Conservation (phyloP, 2,329 filamentous ascomycete species). For the Scedosporium boydii region DNA sequence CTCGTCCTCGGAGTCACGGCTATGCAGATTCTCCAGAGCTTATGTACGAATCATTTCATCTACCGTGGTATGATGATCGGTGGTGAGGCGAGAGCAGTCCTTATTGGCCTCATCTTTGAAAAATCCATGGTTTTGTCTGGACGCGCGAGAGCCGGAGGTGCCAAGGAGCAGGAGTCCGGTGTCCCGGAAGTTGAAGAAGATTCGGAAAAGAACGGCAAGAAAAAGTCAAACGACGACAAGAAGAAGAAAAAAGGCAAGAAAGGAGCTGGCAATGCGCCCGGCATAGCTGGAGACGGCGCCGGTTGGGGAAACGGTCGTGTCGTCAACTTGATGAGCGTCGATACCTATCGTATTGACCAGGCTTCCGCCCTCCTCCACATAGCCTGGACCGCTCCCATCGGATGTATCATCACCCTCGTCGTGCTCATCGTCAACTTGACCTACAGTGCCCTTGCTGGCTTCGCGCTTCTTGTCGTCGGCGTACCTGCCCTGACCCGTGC, state of each 20-base stretch:
- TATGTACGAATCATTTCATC: slow-evolving; percentile 83
- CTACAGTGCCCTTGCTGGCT: slow-evolving; percentile 84
- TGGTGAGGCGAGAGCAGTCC: slow-evolving; percentile 67
- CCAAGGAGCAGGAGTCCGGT: slow-evolving; percentile 34
- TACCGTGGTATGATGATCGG: slow-evolving; percentile 89
- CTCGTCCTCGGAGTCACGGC: slow-evolving; percentile 73
- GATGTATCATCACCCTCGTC: slow-evolving; percentile 67
- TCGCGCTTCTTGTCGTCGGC: slow-evolving; percentile 68
- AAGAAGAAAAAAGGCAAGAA: slow-evolving; percentile 29
- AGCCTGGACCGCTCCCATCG: slow-evolving; percentile 76
- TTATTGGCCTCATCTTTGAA: slow-evolving; percentile 83
- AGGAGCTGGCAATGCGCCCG: slow-evolving; percentile 27
- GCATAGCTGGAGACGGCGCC: slow-evolving; percentile 56
- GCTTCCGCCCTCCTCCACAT: slow-evolving; percentile 85
- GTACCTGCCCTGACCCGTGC: slow-evolving; percentile 69
- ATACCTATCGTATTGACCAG: slow-evolving; percentile 86
- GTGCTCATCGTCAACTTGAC: slow-evolving; percentile 78
- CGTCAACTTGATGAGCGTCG: slow-evolving; percentile 88
- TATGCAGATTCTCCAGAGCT: slow-evolving; percentile 77
- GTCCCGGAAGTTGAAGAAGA: slow-evolving; percentile 32
- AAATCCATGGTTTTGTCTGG: slow-evolving; percentile 87
- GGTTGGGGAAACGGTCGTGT: slow-evolving; percentile 93
- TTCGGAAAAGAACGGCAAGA: slow-evolving; percentile 18
- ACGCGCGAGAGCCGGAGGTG: slow-evolving; percentile 75
- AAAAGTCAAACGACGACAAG: slow-evolving; percentile 29